These are phyloP conservation scores for Spinellus fusiger DNA, from an alignment of 192 early-diverging fungal species.

Conservation along the genomic window DNA sequence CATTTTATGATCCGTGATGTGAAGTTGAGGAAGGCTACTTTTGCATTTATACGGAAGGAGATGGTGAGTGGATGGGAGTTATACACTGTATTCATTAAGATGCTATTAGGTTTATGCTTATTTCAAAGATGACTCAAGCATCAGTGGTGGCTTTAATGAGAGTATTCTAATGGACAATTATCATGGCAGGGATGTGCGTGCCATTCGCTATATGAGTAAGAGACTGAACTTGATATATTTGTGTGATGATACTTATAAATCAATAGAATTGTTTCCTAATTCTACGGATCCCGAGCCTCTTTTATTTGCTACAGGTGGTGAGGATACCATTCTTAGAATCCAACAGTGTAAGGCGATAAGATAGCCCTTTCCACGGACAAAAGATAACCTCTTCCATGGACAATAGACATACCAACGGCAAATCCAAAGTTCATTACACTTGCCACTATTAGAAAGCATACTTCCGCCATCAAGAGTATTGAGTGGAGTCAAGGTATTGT, in stretches of 20 bases:
- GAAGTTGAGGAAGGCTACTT: slow-evolving; percentile 40
- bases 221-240: not conserved
- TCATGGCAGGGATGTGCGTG: slow-evolving; percentile 60
- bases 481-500: slow-evolving; percentile 28
- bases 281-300: slow-evolving; percentile 23
- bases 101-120: slow-evolving; percentile 35
- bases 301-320: slow-evolving; percentile 51
- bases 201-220: slow-evolving; percentile 40
- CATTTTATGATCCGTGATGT: slow-evolving; percentile 48
- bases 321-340: slow-evolving; percentile 47
- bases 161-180: slow-evolving; percentile 51
- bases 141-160: slow-evolving; percentile 42
- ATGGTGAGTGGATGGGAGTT: slow-evolving; percentile 19
- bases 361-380: too few species aligned
- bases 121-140: slow-evolving; percentile 33
- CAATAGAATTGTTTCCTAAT: slow-evolving; percentile 1
- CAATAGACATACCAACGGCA: slow-evolving; percentile 35
- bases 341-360: slow-evolving; percentile 42
- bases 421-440: slow-evolving; percentile 8
- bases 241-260: not conserved
- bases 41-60: slow-evolving; percentile 57
- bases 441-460: slow-evolving; percentile 40
- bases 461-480: slow-evolving; percentile 47
- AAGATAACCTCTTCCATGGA: too few species aligned
- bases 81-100: not conserved